Evolutionary conservation across 805 yeast genomes (phyloP), one percentile per base, ranked within the genome.

Genomic region (Starmera dryadoides): DNA sequence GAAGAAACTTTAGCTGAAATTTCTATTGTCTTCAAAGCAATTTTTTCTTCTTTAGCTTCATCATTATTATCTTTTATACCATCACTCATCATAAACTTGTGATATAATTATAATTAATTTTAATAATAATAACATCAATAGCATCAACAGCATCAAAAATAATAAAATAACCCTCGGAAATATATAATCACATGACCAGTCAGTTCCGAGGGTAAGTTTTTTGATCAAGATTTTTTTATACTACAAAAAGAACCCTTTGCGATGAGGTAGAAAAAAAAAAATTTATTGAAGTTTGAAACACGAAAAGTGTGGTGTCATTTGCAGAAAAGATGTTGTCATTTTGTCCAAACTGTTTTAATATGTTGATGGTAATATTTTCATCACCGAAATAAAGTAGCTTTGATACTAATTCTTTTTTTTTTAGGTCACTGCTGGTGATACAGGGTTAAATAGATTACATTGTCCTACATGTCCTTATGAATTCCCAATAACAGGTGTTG

Each of bases 401-500:
- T 12, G 6, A n/a, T 18, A 18, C 39, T 6, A 18, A 16, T 22
- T 32, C 38, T 25, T 12, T 26, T 36, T 34, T 37, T 6, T 30
- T 30, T 34, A 63, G 60, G 69, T 86, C 30, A 70, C 86, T 1
- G 70, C 73, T n/a, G 75, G 80, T 2, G 76, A 75, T 14, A 69
- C 71, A 34, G 77, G 69, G 43, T 66, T 71, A 41, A 81, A 83
- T 53, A 70, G 86, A 37, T 78, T 91, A 51, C 81, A 86, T 47
- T 93, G 98, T 62, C 80, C 87, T 9, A 86, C 98, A 1, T 93
- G 98, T 58, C 97, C 98, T 1, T 93, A 93, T 52, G 91, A 87
- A 56, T 93, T 91, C 59, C 88, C 89, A 30, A 87, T 93, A 36
- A 73, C 72, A 21, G 95, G 91, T 3, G 69, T 86, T 32, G 88